Conservation (phyloP, 139 green algal genomes). For the Protoeuglena noctilucae region DNA sequence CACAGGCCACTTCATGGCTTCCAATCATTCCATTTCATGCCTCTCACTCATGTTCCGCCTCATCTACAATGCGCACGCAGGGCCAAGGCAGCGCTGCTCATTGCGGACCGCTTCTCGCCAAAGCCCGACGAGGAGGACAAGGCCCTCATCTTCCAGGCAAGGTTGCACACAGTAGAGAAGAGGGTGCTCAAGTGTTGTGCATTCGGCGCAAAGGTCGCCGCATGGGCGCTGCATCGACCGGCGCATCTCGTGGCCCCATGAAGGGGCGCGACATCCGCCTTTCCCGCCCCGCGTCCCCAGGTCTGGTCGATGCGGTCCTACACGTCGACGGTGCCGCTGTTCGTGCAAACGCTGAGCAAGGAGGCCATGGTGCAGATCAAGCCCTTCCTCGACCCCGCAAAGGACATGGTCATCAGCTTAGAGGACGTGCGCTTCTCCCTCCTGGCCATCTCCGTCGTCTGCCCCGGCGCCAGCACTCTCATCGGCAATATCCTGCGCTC, state of each 20-base stretch:
- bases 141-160: slow-evolving; percentile 54
- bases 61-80: too few relatives aligned
- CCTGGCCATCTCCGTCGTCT: slow-evolving; percentile 45
- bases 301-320: slow-evolving; percentile 67
- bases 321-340: slow-evolving; percentile 58
- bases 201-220: background rate
- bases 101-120: slow-evolving; percentile 49
- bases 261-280: background rate
- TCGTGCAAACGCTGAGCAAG: slow-evolving; percentile 36
- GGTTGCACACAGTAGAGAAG: too few relatives aligned
- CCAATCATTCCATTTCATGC: too few relatives aligned
- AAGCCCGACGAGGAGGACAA: slow-evolving; percentile 50
- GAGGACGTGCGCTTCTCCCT: slow-evolving; percentile 23
- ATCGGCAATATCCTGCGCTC: slow-evolving; percentile 49
- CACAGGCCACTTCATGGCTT: too few relatives aligned
- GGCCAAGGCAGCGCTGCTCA: slow-evolving; percentile 33
- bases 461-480: slow-evolving; percentile 53
- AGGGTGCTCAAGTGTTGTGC: too few relatives aligned
- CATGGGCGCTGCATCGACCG: background rate
- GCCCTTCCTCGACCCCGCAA: slow-evolving; percentile 51
- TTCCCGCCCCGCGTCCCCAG: slow-evolving; percentile 5
- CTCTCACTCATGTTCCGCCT: too few relatives aligned
- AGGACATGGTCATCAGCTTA: slow-evolving; percentile 42
- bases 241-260: too few relatives aligned
- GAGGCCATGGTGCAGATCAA: slow-evolving; percentile 29